phyloP scores from a whole-genome alignment of 2,329 filamentous ascomycete species.

The Thielaviopsis populi region DNA sequence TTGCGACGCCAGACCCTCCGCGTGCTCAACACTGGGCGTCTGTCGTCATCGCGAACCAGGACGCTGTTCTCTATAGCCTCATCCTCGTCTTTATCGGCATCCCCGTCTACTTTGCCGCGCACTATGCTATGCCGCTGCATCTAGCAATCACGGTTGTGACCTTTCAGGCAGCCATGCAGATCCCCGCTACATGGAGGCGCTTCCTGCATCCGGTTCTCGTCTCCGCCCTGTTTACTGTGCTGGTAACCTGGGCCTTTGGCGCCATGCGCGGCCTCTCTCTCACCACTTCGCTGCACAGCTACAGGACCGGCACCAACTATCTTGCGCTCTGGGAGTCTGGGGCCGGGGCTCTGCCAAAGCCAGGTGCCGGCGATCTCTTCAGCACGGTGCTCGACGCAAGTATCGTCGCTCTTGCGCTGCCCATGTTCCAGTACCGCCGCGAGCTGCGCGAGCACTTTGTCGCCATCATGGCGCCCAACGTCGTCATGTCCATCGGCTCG shows the following conservation, averaged over 20 bases:
- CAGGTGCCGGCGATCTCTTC: conserved; percentile 44
- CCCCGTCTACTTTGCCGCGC: conserved; percentile 37
- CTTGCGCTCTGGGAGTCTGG: conserved; percentile 31
- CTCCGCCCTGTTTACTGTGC: conserved; percentile 37
- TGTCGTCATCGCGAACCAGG: conserved; percentile 30
- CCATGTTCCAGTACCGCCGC: conserved; percentile 45
- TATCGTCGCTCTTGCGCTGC: conserved; percentile 43
- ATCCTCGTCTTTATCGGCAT: conserved; percentile 38
- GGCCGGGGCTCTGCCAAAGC: conserved; percentile 21
- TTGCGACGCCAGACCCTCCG: conserved; percentile 30
- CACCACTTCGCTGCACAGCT: conserved; percentile 28
- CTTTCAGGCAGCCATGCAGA: conserved; percentile 35
- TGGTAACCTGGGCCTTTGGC: conserved; percentile 39
- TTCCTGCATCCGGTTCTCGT: conserved; percentile 45
- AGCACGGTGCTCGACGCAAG: conserved; percentile 39
- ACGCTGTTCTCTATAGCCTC: conserved; percentile 30
- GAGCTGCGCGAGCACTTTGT: conserved; percentile 39
- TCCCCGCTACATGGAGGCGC: conserved; percentile 34
- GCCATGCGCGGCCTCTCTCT: conserved; percentile 30
- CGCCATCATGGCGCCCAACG: conserved; percentile 38
- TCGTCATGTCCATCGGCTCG: conserved; percentile 36
- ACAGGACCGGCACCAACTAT: conserved; percentile 40
- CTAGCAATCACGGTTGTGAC: conserved; percentile 34
- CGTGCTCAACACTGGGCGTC: conserved; percentile 37
- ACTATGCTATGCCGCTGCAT: conserved; percentile 38